phyloP scores from a whole-genome alignment of 163 green algal species.

The Scenedesmus sp. region DNA sequence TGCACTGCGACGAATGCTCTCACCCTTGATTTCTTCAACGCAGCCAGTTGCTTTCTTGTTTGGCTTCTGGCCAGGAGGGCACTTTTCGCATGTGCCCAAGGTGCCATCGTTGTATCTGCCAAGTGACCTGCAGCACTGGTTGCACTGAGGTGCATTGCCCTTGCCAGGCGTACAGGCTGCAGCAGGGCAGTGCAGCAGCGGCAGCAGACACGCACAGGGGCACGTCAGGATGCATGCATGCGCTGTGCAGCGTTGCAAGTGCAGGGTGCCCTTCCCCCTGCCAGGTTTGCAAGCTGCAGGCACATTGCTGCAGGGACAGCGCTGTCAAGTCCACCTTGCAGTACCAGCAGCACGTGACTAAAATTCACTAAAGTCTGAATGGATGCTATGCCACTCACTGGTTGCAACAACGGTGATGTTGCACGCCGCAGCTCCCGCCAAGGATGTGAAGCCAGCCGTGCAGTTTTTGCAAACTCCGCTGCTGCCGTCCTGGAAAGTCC shows the following conservation, averaged over 20 bases:
- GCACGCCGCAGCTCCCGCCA: too few relatives aligned
- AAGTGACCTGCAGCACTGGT: not conserved
- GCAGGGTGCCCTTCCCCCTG: too few relatives aligned
- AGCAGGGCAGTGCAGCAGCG: not conserved
- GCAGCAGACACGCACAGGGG: not conserved
- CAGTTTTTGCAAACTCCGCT: too few relatives aligned
- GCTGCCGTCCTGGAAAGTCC: too few relatives aligned
- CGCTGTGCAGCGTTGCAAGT: not conserved
- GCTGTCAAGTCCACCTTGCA: too few relatives aligned
- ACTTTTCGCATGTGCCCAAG: not conserved
- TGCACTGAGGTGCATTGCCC: not conserved
- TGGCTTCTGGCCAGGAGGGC: not conserved
- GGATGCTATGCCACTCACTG: not conserved
- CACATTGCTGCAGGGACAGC: too few relatives aligned
- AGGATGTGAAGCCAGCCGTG: too few relatives aligned
- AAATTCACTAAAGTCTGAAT: too few relatives aligned
- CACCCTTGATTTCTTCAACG: not conserved
- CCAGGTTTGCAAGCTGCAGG: too few relatives aligned
- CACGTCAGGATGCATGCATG: not conserved
- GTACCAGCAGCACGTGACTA: too few relatives aligned
- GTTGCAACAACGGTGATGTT: not conserved
- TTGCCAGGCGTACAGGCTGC: not conserved
- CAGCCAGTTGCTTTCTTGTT: not conserved
- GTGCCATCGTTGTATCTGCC: not conserved
- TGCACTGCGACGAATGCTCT: too few relatives aligned